Percentiles rank a stretch among this genome's conserved stretches.
Conservation (phyloP, 306 rosid species). For the Lablab purpureus region DNA sequence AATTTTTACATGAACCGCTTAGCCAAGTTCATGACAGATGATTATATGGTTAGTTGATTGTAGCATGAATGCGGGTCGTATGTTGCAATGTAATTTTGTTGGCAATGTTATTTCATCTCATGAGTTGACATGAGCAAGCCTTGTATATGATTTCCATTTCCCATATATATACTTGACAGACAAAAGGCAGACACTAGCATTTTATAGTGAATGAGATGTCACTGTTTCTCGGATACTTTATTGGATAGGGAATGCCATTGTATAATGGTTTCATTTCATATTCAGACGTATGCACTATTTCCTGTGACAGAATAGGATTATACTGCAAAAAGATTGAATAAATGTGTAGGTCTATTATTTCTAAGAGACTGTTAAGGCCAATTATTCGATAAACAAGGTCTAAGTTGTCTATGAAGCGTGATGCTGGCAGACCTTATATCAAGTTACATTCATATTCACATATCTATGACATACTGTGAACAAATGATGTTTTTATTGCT, state of each 20-base stretch:
- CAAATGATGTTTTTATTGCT: neutral
- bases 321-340: neutral
- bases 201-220: constrained; percentile 21
- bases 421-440: neutral
- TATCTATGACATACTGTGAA: neutral
- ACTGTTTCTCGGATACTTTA: constrained; percentile 11
- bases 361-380: neutral
- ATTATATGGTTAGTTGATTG: neutral
- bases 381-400: constrained; percentile 30
- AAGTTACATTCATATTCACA: neutral
- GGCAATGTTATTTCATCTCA: neutral
- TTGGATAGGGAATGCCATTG: constrained; percentile 15
- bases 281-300: constrained; percentile 7
- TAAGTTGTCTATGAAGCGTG: neutral
- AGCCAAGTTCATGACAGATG: neutral
- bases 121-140: neutral
- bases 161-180: neutral
- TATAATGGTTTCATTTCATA: constrained; percentile 14
- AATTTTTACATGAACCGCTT: neutral
- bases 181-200: constrained; percentile 27
- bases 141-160: neutral
- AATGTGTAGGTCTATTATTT: neutral
- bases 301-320: neutral
- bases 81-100: constrained; percentile 11
- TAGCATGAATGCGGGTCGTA: neutral